A percentile compares a stretch with the other conserved stretches of the same genome.
Evolutionary conservation across 2,329 filamentous ascomycete species (phyloP).

Genomic region (Exophiala alcalophila): DNA sequence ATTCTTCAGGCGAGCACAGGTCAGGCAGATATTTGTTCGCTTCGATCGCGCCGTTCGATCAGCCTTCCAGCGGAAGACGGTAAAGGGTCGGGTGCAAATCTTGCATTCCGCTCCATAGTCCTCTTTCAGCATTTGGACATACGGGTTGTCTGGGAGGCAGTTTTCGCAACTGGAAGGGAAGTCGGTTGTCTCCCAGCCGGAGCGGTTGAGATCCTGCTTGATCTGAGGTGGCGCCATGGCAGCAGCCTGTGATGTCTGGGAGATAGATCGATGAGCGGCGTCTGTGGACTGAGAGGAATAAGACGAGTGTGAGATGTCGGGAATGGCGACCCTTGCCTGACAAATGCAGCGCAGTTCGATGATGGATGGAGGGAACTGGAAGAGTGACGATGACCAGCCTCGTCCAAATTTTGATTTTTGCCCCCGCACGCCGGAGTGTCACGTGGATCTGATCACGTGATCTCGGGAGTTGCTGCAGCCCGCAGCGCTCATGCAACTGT

Average conservation of each 20-base stretch:
- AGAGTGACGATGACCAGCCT: too few relatives aligned
- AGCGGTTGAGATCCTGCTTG: conserved; percentile 91
- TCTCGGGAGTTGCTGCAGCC: too few relatives aligned
- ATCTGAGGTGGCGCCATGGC: conserved; percentile 78
- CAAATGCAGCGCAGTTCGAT: conserved; percentile 6
- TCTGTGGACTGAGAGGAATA: too few relatives aligned
- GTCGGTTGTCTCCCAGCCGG: conserved; percentile 80
- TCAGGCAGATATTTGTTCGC: conserved; percentile 91
- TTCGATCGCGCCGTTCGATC: conserved; percentile 90
- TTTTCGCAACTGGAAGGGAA: conserved; percentile 65
- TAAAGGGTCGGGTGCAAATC: conserved; percentile 90
- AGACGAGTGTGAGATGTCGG: too few relatives aligned
- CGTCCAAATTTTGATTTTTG: too few relatives aligned
- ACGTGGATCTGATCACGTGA: too few relatives aligned
- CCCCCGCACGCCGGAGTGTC: too few relatives aligned
- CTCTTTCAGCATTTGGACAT: conserved; percentile 98
- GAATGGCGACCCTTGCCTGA: too few relatives aligned
- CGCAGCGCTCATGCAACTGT: too few relatives aligned
- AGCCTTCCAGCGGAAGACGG: conserved; percentile 90
- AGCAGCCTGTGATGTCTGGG: too few relatives aligned
- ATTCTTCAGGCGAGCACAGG: conserved; percentile 95
- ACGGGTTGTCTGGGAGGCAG: conserved; percentile 93
- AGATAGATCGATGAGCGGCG: too few relatives aligned
- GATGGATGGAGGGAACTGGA: too few relatives aligned
- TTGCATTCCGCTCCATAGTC: conserved; percentile 88